Base-by-base conservation (phyloP, 495 filamentous ascomycete genomes). In the Aspergillus baeticus region DNA sequence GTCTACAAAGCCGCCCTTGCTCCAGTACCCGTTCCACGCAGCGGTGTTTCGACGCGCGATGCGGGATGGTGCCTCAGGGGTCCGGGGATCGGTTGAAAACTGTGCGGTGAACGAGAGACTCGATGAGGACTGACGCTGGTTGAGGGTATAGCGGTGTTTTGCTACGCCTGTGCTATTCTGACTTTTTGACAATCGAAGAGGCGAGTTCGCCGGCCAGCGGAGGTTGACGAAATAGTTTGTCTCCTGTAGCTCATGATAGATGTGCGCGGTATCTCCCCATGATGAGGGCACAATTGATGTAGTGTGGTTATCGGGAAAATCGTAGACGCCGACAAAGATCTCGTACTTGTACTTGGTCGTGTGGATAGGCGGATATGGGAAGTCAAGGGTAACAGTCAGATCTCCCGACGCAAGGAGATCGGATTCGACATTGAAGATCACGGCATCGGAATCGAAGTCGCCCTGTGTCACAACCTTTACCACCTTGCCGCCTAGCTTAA, bases 381-480 rank as follows among this genome's bases (percentile, higher is more conserved):
- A 61, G 20, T 61, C 54, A 1, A 61, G 20, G 13, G 39, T 42
- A 2, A 61, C 59, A 15, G 46, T 42, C 42, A 61, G 35, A 29
- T 57, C 59, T 3, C 59, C 59, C 0, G 54, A 53, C 1, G 34
- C 10, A 6, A 61, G 14, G 14, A 57, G 42, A 4, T 42, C 44
- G 0, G 54, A 57, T 3, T 57, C 35, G 5, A 61, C 54, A 6
- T 50, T 5, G 38, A 61, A 53, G 1, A 43, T 15, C 6, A 61
- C 54, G 5, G 54, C 18, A 36, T 61, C 54, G 10, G 59, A 61
- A 2, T 61, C 49, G 14, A 61, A 57, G 21, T 57, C 59, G 5
- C 59, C 59, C 15, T 61, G 54, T 2, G 59, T 61, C 10, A 61
- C 26, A 2, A 61, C 59, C 47, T 57, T 50, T 41, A 61, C 59